Evolutionary conservation across 345 rosid species (phyloP).

Genomic region (Hypericum androsaemum): DNA sequence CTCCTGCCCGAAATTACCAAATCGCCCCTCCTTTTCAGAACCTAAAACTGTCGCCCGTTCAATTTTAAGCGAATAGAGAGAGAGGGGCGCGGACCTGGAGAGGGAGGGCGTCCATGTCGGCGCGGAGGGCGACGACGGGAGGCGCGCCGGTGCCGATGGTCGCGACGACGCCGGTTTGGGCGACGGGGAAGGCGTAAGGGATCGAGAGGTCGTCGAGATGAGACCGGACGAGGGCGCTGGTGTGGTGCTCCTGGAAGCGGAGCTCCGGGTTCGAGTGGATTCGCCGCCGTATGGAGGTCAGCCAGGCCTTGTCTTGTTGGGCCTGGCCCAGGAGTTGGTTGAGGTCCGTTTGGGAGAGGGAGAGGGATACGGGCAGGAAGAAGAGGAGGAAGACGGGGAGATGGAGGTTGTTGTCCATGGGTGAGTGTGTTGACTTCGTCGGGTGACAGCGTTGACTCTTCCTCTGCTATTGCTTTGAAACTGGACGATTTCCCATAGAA

Average conservation of each 20-base stretch:
- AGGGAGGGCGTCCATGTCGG: conserved; percentile 85
- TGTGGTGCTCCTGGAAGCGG: conserved; percentile 52
- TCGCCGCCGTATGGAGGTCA: conserved; percentile 49
- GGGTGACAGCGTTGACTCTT: too few relatives aligned
- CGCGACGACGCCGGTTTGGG: conserved; percentile 63
- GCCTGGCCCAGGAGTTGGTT: conserved; percentile 35
- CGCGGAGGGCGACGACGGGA: conserved; percentile 74
- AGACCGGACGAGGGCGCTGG: conserved; percentile 58
- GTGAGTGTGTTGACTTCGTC: too few relatives aligned
- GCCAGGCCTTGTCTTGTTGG: conserved; percentile 43
- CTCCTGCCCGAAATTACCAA: conserved; percentile 34
- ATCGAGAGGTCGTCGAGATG: conserved; percentile 53
- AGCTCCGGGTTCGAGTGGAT: conserved; percentile 88
- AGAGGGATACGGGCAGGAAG: too few relatives aligned
- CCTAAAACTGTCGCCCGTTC: not conserved
- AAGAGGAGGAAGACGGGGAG: too few relatives aligned
- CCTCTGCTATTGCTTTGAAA: too few relatives aligned
- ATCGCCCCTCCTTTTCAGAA: too few relatives aligned
- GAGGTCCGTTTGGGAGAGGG: too few relatives aligned
- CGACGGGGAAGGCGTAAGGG: conserved; percentile 52
- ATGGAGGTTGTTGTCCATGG: too few relatives aligned
- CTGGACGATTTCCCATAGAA: too few relatives aligned
- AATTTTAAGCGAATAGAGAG: not conserved
- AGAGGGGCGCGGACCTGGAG: conserved; percentile 26
- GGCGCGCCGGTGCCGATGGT: conserved; percentile 57